Base-by-base conservation (phyloP, 2,329 filamentous ascomycete genomes). In the Colletotrichum tabaci region DNA sequence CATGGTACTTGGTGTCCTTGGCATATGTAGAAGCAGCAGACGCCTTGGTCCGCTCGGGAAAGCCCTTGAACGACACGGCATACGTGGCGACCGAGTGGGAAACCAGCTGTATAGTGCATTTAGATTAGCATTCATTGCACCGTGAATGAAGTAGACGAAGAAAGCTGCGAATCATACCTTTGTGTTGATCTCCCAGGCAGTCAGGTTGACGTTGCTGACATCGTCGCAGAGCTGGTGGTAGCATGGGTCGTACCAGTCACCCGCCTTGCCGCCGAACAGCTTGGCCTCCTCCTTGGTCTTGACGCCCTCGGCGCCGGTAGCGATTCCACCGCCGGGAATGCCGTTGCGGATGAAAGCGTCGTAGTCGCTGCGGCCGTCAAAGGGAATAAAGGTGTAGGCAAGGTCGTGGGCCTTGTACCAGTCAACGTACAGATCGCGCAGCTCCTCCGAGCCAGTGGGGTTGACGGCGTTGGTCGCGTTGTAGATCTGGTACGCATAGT, bases 301-400 rank as follows among this genome's bases (percentile, higher is more conserved):
- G 82, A 93, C 80, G 15, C 88, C 92, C 80, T 95, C 93, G 1
- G 93, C 93, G 49, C 93, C 93, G 2, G 93, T 94, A 66, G 93
- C 92, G 72, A 95, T 89, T 40, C 93, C 93, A 30, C 93, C 93
- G 1, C 89, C 89, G 0, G 93, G 92, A 52, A 95, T 94, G 3
- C 91, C 91, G 67, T 89, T 87, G 46, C 89, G 86, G 76, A 95
- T 92, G 83, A 96, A 95, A 1, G 90, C 91, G 61, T 91, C 92
- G 76, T 96, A 96, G 81, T 96, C 94, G 74, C 91, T 94, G 70
- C 93, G 90, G 8, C 93, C 93, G 76, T 94, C 92, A 75, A 96
- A 96, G 2, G 90, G 88, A 38, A 93, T 93, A 69, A 92, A 89
- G 0, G 90, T 92, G 78, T 91, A 91, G 80, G 91, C 90, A 67